These are phyloP conservation scores for Salicornia ramosissima DNA, from an alignment of 148 eudicot species.

Conservation along the genomic window DNA sequence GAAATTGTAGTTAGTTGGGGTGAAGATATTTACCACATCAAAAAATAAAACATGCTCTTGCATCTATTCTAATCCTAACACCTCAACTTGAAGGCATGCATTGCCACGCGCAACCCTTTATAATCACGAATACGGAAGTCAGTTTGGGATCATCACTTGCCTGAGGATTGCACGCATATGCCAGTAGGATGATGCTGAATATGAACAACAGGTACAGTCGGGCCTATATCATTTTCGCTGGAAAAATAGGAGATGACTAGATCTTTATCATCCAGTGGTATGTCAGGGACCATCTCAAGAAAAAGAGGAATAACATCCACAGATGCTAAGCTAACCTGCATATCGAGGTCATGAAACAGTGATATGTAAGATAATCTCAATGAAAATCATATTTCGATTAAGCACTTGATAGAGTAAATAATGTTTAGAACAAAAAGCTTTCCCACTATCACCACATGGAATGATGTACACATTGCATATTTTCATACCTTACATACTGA, in stretches of 20 bases:
- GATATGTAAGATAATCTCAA: not conserved
- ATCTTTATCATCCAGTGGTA: constrained; percentile 51
- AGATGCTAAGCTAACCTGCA: constrained; percentile 57
- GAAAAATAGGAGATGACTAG: constrained; percentile 38
- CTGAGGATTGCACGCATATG: constrained; percentile 62
- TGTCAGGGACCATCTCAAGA: constrained; percentile 51
- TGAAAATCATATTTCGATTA: not conserved
- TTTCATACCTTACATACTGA: too few relatives aligned
- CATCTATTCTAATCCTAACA: too few relatives aligned
- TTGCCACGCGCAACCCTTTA: not conserved
- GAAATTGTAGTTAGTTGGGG: too few relatives aligned
- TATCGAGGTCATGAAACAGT: not conserved
- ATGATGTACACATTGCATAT: too few relatives aligned
- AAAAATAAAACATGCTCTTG: too few relatives aligned
- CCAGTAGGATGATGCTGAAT: constrained; percentile 77
- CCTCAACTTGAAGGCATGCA: not conserved
- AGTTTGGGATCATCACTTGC: constrained; percentile 27
- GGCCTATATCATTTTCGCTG: constrained; percentile 24
- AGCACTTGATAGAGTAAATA: not conserved
- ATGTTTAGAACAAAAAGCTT: not conserved
- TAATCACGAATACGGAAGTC: not conserved
- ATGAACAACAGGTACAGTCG: constrained; percentile 30
- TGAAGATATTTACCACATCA: too few relatives aligned
- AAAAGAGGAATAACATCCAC: constrained; percentile 84
- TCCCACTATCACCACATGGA: not conserved